Evolutionary conservation across 306 rosid species (phyloP).

Genomic region (Clitoria ternatea): DNA sequence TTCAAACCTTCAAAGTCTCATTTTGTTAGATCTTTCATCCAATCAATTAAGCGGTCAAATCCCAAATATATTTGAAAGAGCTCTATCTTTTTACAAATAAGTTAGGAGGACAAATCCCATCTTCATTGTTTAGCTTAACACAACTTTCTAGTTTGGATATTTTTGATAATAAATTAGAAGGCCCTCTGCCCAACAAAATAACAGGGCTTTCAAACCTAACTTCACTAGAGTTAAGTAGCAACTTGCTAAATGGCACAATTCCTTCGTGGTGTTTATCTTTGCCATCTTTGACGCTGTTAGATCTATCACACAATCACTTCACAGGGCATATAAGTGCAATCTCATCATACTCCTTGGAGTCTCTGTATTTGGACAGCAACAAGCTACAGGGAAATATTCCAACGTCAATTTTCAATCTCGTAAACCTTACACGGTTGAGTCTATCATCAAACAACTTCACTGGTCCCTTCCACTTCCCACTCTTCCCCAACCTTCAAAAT

Average conservation of each 20-base stretch:
- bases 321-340: not conserved
- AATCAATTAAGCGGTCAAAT: not conserved
- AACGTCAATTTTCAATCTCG: not conserved
- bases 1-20: too few species aligned
- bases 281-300: not conserved
- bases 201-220: not conserved
- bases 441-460: not conserved
- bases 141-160: not conserved
- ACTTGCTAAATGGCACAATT: not conserved
- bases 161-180: not conserved
- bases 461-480: not conserved
- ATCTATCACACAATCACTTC: not conserved
- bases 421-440: not conserved
- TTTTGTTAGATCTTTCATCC: too few species aligned
- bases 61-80: not conserved
- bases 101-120: not conserved
- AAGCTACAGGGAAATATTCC: constrained; percentile 5
- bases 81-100: not conserved
- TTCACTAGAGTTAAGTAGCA: not conserved
- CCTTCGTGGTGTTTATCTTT: constrained; percentile 21
- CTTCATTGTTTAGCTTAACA: not conserved
- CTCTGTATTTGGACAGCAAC: not conserved
- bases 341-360: not conserved
- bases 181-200: not conserved
- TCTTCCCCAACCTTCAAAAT: not conserved